Evolutionary conservation across 176 grass and related monocot genomes (phyloP).

Genomic region (Phoenix roebelenii): DNA sequence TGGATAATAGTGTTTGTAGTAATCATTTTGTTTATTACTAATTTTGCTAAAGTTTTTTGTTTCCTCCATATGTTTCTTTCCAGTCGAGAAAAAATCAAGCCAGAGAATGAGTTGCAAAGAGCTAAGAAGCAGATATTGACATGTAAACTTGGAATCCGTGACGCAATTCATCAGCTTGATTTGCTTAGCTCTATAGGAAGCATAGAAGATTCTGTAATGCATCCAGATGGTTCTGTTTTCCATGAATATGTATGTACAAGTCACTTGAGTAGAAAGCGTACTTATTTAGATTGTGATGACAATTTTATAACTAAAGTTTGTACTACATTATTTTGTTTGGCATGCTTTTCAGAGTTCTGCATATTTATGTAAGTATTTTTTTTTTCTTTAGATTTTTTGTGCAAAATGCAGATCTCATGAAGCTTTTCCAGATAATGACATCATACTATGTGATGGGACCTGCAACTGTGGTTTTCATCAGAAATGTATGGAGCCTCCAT

Average conservation of each 20-base stretch:
- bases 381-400: conserved; percentile 45
- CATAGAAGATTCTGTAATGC: conserved; percentile 30
- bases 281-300: no score
- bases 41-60: no score
- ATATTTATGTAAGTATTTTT: conserved; percentile 25
- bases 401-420: conserved; percentile 59
- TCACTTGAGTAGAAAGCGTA: background rate
- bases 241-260: conserved; percentile 43
- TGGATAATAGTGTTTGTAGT: no score
- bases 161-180: conserved; percentile 69
- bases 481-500: conserved; percentile 54
- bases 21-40: no score
- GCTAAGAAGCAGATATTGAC: conserved; percentile 89
- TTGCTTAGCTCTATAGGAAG: conserved; percentile 43
- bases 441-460: conserved; percentile 49
- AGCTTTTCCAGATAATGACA: conserved; percentile 44
- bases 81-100: conserved; percentile 94
- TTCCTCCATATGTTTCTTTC: background rate
- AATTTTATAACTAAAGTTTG: no score
- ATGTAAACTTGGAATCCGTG: conserved; percentile 84
- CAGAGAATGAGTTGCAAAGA: conserved; percentile 92
- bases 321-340: no score
- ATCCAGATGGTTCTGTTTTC: conserved; percentile 33
- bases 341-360: conserved; percentile 10
- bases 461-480: conserved; percentile 74